These are phyloP conservation scores for Nissolia schottii DNA, from an alignment of 306 rosid genomes.

Conservation along the genomic window DNA sequence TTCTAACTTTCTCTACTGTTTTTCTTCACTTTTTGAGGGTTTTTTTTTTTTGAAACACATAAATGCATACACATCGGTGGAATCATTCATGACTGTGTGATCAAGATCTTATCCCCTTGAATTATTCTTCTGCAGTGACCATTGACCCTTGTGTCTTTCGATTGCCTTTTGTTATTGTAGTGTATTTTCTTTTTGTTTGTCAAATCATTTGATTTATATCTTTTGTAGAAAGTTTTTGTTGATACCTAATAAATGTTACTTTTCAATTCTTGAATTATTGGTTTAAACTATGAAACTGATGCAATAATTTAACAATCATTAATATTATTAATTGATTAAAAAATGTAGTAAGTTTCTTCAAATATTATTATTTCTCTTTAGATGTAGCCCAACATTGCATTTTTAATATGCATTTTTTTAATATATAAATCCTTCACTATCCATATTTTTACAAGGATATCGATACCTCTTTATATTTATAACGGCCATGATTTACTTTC, in stretches of 20 bases:
- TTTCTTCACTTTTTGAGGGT: neutral
- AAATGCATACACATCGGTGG: constrained; percentile 12
- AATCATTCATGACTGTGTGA: constrained; percentile 3
- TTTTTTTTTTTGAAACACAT: constrained; percentile 10
- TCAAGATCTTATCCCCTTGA: constrained; percentile 23
- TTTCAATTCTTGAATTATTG: neutral
- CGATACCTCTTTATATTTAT: no score
- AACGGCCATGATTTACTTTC: no score
- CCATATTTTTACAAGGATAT: neutral
- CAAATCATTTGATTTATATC: constrained; percentile 2
- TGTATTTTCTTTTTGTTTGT: neutral
- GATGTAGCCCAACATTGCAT: neutral
- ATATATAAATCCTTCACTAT: no score
- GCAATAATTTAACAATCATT: constrained; percentile 9
- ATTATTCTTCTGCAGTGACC: constrained; percentile 18
- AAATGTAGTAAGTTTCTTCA: neutral
- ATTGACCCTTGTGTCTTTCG: constrained; percentile 28
- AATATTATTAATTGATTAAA: neutral
- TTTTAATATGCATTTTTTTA: neutral
- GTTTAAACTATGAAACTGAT: neutral
- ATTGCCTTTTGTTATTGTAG: neutral
- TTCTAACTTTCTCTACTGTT: neutral
- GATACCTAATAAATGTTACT: constrained; percentile 13
- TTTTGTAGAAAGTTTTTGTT: constrained; percentile 17
- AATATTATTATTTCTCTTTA: neutral